Evolutionary conservation across 2,329 filamentous ascomycete genomes (phyloP).

Genomic region (Ceratocystis lukuohia): DNA sequence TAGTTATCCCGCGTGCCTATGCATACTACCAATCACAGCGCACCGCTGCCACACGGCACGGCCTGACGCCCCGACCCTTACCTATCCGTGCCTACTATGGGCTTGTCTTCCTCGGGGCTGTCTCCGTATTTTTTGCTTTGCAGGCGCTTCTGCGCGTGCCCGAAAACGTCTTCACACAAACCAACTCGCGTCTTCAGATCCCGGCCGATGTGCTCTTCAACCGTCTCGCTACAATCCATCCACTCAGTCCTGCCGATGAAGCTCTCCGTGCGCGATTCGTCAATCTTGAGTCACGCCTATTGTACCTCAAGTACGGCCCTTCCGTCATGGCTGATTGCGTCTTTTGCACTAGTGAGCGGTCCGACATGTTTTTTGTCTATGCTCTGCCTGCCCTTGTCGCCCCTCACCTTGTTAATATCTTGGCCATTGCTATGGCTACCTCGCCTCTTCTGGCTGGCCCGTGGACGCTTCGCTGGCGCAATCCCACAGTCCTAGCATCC

Average conservation of each 20-base stretch:
- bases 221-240: slow-evolving; percentile 49
- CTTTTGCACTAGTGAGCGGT: slow-evolving; percentile 67
- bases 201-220: slow-evolving; percentile 75
- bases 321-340: slow-evolving; percentile 57
- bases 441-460: slow-evolving; percentile 51
- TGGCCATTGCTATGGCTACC: slow-evolving; percentile 58
- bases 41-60: slow-evolving; percentile 31
- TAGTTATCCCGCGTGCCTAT: slow-evolving; percentile 54
- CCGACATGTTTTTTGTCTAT: slow-evolving; percentile 64
- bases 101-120: slow-evolving; percentile 45
- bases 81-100: slow-evolving; percentile 41
- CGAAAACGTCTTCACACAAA: slow-evolving; percentile 68
- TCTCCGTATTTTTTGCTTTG: slow-evolving; percentile 35
- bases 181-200: slow-evolving; percentile 70
- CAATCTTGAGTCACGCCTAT: slow-evolving; percentile 55
- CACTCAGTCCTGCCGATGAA: slow-evolving; percentile 48
- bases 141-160: slow-evolving; percentile 56
- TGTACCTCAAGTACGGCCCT: slow-evolving; percentile 77
- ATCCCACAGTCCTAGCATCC: slow-evolving; percentile 50
- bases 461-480: slow-evolving; percentile 56
- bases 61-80: slow-evolving; percentile 37
- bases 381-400: slow-evolving; percentile 57
- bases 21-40: slow-evolving; percentile 47
- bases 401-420: slow-evolving; percentile 70
- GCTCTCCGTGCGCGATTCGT: slow-evolving; percentile 55